A percentile compares a stretch with the other conserved stretches of the same genome.
Conservation (phyloP, 2,329 filamentous ascomycete genomes). For the Phaeophleospora eucalypticola region DNA sequence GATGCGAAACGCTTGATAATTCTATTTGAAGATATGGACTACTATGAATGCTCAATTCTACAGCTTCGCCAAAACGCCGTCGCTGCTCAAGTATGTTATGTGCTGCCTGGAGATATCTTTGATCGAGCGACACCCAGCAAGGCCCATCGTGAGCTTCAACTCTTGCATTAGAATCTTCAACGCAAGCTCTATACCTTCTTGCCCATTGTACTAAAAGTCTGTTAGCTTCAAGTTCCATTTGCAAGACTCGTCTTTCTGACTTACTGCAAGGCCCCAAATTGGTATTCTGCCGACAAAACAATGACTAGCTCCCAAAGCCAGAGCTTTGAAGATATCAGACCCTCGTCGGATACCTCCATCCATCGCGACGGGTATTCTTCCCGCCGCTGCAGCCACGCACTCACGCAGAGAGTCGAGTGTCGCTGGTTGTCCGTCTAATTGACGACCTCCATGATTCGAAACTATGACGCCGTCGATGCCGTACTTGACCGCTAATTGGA, state of each 20-base stretch:
- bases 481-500: conserved; percentile 32
- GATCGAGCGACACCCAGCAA: conserved; percentile 29
- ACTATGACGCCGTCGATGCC: conserved; percentile 44
- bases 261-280: conserved; percentile 45
- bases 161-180: conserved; percentile 40
- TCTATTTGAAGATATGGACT: no score
- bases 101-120: conserved; percentile 12
- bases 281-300: conserved; percentile 46
- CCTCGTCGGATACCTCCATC: conserved; percentile 56
- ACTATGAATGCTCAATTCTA: no score
- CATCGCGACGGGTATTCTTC: conserved; percentile 56
- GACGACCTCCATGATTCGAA: conserved; percentile 54
- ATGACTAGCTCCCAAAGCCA: conserved; percentile 48
- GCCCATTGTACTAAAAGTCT: conserved; percentile 27
- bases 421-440: conserved; percentile 53
- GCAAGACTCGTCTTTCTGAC: not conserved
- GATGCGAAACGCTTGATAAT: no score
- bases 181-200: conserved; percentile 37
- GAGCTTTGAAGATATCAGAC: conserved; percentile 54
- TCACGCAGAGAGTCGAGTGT: conserved; percentile 47
- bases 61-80: conserved; percentile 9
- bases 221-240: not conserved
- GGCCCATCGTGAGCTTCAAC: conserved; percentile 35
- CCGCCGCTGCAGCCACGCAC: conserved; percentile 35
- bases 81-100: conserved; percentile 11